Evolutionary conservation across 2,329 filamentous ascomycete genomes (phyloP).

Genomic region (Ophiocordyceps camponoti-floridani): DNA sequence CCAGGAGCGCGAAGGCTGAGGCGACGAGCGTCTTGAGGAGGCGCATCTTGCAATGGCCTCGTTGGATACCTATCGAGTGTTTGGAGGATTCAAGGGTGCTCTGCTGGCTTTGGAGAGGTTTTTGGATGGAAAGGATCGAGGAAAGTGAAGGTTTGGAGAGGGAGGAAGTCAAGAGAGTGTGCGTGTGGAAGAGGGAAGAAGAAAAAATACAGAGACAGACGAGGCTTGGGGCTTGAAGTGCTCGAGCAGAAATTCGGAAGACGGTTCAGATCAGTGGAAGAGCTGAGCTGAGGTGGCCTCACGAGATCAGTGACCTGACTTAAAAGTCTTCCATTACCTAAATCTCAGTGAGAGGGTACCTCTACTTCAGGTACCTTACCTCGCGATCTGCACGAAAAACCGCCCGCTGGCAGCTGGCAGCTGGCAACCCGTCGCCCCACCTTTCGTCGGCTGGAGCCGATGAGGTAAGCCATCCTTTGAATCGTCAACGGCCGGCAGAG

Average conservation of each 20-base stretch:
- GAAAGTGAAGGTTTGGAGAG: background rate
- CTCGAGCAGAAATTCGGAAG: background rate
- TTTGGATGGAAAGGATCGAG: background rate
- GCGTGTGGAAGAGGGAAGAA: background rate
- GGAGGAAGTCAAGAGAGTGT: background rate
- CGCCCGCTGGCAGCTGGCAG: background rate
- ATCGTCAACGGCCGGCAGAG: background rate
- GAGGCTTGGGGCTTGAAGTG: background rate
- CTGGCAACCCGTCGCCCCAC: background rate
- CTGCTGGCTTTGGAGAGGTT: background rate
- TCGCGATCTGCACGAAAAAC: background rate
- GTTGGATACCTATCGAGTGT: background rate
- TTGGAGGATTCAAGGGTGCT: background rate
- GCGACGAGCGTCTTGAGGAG: slow-evolving; percentile 40
- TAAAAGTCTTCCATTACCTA: background rate
- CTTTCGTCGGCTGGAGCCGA: background rate
- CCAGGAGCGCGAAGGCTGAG: slow-evolving; percentile 42
- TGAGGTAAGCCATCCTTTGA: background rate
- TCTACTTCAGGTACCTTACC: background rate
- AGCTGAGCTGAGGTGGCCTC: background rate
- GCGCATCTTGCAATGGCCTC: slow-evolving; percentile 34
- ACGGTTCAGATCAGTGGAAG: background rate
- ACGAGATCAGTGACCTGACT: background rate
- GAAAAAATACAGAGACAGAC: background rate
- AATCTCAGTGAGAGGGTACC: background rate